phyloP scores from a whole-genome alignment of 2,329 filamentous ascomycete species.

The Diaporthe nobilis region DNA sequence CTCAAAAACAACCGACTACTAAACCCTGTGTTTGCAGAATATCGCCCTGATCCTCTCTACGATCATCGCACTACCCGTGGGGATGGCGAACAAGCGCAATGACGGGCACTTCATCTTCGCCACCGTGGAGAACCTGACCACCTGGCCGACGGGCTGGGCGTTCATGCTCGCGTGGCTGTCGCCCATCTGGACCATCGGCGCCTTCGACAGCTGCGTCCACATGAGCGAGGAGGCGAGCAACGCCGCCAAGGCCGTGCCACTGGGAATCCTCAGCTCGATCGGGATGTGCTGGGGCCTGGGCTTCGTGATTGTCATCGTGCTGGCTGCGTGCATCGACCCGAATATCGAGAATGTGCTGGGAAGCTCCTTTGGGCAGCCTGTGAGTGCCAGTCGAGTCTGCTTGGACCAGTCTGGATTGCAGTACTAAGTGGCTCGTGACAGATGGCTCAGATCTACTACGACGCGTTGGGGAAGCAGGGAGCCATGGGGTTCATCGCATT shows the following conservation, averaged over 20 bases:
- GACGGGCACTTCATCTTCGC: conserved; percentile 67
- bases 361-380: conserved; percentile 70
- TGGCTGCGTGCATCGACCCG: conserved; percentile 69
- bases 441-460: conserved; percentile 69
- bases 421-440: neutral
- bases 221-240: conserved; percentile 73
- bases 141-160: conserved; percentile 69
- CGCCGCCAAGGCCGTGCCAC: conserved; percentile 70
- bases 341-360: conserved; percentile 64
- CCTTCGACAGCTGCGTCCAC: conserved; percentile 68
- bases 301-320: conserved; percentile 69
- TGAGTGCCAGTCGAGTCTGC: conserved; percentile 57
- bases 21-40: conserved; percentile 51
- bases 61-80: conserved; percentile 69
- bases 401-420: too few relatives aligned
- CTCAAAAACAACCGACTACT: neutral
- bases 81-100: conserved; percentile 57
- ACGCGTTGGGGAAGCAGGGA: conserved; percentile 71
- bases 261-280: conserved; percentile 71
- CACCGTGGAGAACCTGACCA: conserved; percentile 68
- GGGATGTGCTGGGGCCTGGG: conserved; percentile 68
- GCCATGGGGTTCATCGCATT: conserved; percentile 71
- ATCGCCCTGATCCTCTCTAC: conserved; percentile 68
- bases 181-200: conserved; percentile 74
- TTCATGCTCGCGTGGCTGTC: conserved; percentile 73